Conservation (phyloP, 805 yeast species). For the Suhomyces vadensis region DNA sequence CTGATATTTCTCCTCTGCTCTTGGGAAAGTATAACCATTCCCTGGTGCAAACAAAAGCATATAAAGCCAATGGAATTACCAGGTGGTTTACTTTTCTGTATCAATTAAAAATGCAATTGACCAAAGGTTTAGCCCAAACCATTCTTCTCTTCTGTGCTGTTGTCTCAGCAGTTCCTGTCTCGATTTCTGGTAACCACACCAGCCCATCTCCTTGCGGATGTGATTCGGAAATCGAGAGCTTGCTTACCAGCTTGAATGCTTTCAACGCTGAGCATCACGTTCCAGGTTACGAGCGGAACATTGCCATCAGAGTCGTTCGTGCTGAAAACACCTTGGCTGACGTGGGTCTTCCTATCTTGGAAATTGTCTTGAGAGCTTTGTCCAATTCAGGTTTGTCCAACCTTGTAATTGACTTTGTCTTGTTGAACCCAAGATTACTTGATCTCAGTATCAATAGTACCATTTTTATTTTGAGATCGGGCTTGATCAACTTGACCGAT, state of each 20-base stretch:
- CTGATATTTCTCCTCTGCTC: too few relatives aligned
- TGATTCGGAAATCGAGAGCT: background rate
- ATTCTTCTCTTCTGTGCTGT: conserved; percentile 12
- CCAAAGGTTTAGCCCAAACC: conserved; percentile 2
- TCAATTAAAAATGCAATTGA: conserved; percentile 6
- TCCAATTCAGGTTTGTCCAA: conserved; percentile 24
- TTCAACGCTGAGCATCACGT: background rate
- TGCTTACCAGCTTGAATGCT: background rate
- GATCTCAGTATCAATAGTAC: conserved; percentile 22
- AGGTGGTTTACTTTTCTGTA: too few relatives aligned
- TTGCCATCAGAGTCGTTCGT: conserved; percentile 17
- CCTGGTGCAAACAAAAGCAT: too few relatives aligned
- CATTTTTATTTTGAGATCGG: conserved; percentile 19
- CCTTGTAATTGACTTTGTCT: conserved; percentile 22
- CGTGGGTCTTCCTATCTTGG: conserved; percentile 23
- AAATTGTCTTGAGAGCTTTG: conserved; percentile 20
- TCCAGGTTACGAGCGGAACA: background rate
- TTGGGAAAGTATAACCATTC: too few relatives aligned
- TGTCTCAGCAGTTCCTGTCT: conserved; percentile 6
- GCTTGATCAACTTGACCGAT: conserved; percentile 23
- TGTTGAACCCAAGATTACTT: conserved; percentile 22
- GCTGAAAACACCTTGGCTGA: background rate
- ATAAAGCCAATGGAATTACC: too few relatives aligned
- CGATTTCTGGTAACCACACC: background rate
- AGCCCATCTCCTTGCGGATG: background rate